Conservation (phyloP, 768 basidiomycete genomes). For the Psilocybe cyanescens region DNA sequence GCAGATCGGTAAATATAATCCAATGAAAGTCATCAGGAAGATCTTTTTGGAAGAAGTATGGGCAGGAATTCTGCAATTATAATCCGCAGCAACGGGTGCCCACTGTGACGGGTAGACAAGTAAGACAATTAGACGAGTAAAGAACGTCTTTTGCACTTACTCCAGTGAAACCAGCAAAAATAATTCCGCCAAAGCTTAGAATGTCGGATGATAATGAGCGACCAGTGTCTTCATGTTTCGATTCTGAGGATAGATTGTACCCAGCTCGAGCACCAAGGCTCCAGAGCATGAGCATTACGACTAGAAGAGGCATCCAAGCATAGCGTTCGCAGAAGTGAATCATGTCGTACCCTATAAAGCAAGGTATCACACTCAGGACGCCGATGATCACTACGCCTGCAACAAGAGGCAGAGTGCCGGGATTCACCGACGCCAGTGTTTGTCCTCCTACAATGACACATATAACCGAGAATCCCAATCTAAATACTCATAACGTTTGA, state of each 20-base stretch:
- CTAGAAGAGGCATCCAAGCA: constrained; percentile 17
- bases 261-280: constrained; percentile 18
- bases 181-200: constrained; percentile 19
- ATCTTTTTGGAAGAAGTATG: constrained; percentile 16
- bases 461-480: constrained; percentile 19
- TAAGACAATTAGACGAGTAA: background rate
- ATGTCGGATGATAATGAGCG: constrained; percentile 16
- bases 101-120: constrained; percentile 3
- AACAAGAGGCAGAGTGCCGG: constrained; percentile 16
- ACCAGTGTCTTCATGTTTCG: constrained; percentile 14
- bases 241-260: constrained; percentile 13
- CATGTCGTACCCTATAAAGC: constrained; percentile 21
- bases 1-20: constrained; percentile 19
- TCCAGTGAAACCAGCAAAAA: constrained; percentile 19
- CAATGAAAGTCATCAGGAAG: constrained; percentile 20
- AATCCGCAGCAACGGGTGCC: constrained; percentile 20
- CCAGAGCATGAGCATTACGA: constrained; percentile 20
- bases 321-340: constrained; percentile 20
- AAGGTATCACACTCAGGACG: constrained; percentile 20
- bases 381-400: constrained; percentile 19
- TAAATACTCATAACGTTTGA: background rate
- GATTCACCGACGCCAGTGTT: constrained; percentile 18
- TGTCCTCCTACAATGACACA: constrained; percentile 22
- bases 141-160: constrained; percentile 1
- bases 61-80: constrained; percentile 19